Percentiles rank a stretch among this genome's conserved stretches.
Conservation (phyloP, 2,329 filamentous ascomycete genomes). For the Metarhizium humberi region DNA sequence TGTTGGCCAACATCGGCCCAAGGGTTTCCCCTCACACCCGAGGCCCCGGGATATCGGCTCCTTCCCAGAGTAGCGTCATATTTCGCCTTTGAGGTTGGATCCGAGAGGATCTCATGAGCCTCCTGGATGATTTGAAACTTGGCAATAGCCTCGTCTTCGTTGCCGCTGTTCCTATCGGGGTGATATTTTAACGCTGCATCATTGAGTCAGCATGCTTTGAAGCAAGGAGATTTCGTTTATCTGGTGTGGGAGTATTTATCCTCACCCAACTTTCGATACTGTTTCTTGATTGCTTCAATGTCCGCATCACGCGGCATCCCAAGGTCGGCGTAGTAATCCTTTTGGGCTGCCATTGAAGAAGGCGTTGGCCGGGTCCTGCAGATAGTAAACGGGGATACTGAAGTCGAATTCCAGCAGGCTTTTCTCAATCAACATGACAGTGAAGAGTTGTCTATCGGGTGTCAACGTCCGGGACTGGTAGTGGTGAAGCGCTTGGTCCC, state of each 20-base stretch:
- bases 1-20: constrained; percentile 40
- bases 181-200: constrained; percentile 69
- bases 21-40: constrained; percentile 48
- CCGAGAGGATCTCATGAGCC: constrained; percentile 65
- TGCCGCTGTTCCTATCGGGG: constrained; percentile 80
- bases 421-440: constrained; percentile 11
- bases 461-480: background rate
- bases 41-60: constrained; percentile 35
- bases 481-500: background rate
- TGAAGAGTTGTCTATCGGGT: background rate
- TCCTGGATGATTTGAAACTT: constrained; percentile 83
- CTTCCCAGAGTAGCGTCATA: constrained; percentile 40
- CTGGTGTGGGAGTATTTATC: background rate
- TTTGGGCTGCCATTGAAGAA: constrained; percentile 31
- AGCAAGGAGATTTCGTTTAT: background rate
- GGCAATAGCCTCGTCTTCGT: constrained; percentile 67
- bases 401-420: constrained; percentile 1
- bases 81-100: constrained; percentile 39
- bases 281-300: constrained; percentile 70
- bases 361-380: background rate
- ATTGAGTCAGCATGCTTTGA: constrained; percentile 13
- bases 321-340: constrained; percentile 81
- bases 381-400: background rate
- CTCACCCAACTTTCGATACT: constrained; percentile 73
- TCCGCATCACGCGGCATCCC: constrained; percentile 60